Conservation (phyloP, 768 basidiomycete genomes). For the Coprinopsis strossmayeri region DNA sequence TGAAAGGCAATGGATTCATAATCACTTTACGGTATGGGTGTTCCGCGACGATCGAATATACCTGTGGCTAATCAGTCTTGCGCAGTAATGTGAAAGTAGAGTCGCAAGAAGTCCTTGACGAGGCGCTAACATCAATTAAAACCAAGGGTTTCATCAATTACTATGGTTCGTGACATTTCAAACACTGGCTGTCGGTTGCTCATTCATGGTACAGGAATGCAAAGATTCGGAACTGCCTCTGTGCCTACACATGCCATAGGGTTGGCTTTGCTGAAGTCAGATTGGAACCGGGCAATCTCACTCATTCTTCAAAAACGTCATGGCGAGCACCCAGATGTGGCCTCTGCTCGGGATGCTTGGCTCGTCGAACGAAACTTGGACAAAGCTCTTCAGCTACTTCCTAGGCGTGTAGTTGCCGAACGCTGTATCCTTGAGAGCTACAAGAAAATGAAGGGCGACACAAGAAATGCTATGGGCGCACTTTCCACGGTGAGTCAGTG, state of each 20-base stretch:
- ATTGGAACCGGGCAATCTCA: conserved; percentile 85
- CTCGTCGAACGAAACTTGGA: conserved; percentile 75
- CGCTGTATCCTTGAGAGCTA: conserved; percentile 88
- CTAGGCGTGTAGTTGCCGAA: conserved; percentile 89
- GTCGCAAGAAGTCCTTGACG: conserved; percentile 63
- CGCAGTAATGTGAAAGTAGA: conserved; percentile 80
- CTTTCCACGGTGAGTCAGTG: conserved; percentile 63
- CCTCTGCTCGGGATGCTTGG: conserved; percentile 81
- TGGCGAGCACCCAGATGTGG: conserved; percentile 92
- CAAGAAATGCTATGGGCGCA: conserved; percentile 81
- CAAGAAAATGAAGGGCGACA: conserved; percentile 71
- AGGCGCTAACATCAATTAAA: conserved; percentile 72
- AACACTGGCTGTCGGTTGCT: neutral
- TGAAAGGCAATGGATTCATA: conserved; percentile 93
- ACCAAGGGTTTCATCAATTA: conserved; percentile 94
- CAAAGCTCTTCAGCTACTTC: conserved; percentile 80
- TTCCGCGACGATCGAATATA: neutral
- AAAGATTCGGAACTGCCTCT: conserved; percentile 95
- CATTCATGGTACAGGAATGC: conserved; percentile 65
- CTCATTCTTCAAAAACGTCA: conserved; percentile 77
- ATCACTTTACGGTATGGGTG: conserved; percentile 79
- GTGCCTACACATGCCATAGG: conserved; percentile 95
- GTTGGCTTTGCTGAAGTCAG: conserved; percentile 77
- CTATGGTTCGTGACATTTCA: conserved; percentile 53
- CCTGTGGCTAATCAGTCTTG: neutral